A percentile compares a stretch with the other conserved stretches of the same genome.
Conservation (phyloP, 1,284 basidiomycete genomes). For the Coriolopsis trogii region DNA sequence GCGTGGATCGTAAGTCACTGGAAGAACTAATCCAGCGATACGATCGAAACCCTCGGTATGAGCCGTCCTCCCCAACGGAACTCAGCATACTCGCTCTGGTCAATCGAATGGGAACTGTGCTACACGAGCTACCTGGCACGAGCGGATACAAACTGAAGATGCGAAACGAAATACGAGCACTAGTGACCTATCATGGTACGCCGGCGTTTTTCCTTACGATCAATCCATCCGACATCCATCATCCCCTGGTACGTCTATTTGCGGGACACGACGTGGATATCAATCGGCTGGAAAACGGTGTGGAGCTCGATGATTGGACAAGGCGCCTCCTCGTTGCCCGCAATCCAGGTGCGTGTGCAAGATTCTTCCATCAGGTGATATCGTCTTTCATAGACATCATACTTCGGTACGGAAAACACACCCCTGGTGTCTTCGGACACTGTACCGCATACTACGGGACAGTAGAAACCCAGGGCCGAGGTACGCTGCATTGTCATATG, state of each 20-base stretch:
- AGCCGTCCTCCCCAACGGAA: not conserved
- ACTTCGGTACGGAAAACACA: not conserved
- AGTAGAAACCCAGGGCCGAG: conserved; percentile 20
- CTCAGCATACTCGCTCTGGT: not conserved
- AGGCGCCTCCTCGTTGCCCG: not conserved
- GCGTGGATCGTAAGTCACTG: not conserved
- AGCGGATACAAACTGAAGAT: not conserved
- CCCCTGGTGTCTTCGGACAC: conserved; percentile 13
- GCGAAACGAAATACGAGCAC: not conserved
- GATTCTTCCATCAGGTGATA: conserved; percentile 11
- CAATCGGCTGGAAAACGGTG: not conserved
- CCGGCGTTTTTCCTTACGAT: conserved; percentile 2
- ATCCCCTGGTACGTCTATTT: not conserved
- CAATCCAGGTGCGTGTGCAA: not conserved
- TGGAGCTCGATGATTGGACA: not conserved
- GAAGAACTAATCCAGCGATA: not conserved
- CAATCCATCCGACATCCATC: not conserved
- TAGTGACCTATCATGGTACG: not conserved
- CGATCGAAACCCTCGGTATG: not conserved
- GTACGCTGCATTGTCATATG: conserved; percentile 24
- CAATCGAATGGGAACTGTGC: not conserved
- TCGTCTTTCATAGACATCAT: conserved; percentile 6
- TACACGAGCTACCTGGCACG: not conserved
- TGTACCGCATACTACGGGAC: conserved; percentile 18
- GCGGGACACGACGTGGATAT: not conserved